These are phyloP conservation scores for Mangifera indica DNA, from an alignment of 345 rosid genomes.

Conservation along the genomic window DNA sequence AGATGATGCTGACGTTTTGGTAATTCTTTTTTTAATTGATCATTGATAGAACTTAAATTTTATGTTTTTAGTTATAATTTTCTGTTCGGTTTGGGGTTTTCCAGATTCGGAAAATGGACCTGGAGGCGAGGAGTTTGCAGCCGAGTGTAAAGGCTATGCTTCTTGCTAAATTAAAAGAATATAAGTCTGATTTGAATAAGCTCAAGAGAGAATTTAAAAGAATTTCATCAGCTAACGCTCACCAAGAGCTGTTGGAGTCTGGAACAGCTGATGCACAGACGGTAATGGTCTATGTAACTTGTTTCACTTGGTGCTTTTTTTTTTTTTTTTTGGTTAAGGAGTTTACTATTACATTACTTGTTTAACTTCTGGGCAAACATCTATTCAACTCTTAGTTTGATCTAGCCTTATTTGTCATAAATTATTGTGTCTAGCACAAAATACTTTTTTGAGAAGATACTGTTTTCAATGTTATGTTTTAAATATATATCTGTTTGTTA, in stretches of 20 bases:
- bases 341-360: background rate
- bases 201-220: constrained; percentile 79
- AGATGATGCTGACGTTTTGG: constrained; percentile 88
- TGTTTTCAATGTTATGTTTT: background rate
- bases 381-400: background rate
- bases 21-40: constrained; percentile 19
- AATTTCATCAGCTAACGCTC: constrained; percentile 50
- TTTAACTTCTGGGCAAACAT: background rate
- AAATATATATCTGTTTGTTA: background rate
- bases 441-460: background rate
- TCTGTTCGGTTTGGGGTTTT: background rate
- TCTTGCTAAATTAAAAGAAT: constrained; percentile 85
- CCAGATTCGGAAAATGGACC: constrained; percentile 87
- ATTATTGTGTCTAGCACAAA: background rate
- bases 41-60: background rate
- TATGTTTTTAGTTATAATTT: background rate
- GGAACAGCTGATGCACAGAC: constrained; percentile 50
- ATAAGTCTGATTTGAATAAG: constrained; percentile 77
- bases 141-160: constrained; percentile 73
- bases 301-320: background rate
- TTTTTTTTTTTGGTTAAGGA: background rate
- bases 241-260: constrained; percentile 65
- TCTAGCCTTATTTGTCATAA: background rate
- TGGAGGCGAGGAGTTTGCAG: constrained; percentile 85
- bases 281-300: constrained; percentile 34